Evolutionary conservation across 495 filamentous ascomycete genomes (phyloP).

Genomic region (Zalerion maritima): DNA sequence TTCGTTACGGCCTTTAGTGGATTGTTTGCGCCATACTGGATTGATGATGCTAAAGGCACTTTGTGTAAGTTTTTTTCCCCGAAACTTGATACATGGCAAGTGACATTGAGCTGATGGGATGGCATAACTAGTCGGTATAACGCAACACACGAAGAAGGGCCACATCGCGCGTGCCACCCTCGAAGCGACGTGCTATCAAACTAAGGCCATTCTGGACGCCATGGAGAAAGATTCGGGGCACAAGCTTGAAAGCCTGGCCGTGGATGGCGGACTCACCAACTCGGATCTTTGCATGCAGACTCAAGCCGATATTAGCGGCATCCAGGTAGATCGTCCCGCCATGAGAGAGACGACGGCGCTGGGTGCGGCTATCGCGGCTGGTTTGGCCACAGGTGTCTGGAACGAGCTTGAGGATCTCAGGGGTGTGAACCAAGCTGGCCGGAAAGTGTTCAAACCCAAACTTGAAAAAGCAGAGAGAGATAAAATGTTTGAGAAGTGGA

Average conservation of each 20-base stretch:
- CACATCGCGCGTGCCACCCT: constrained; percentile 91
- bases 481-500: constrained; percentile 67
- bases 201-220: constrained; percentile 83
- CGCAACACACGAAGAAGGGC: constrained; percentile 74
- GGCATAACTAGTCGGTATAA: constrained; percentile 56
- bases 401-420: constrained; percentile 62
- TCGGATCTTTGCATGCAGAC: constrained; percentile 95
- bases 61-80: constrained; percentile 44
- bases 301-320: constrained; percentile 80
- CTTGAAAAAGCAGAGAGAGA: constrained; percentile 44
- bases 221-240: constrained; percentile 87
- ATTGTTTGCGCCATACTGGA: constrained; percentile 96
- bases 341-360: constrained; percentile 94
- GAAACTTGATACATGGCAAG: background rate
- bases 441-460: constrained; percentile 57
- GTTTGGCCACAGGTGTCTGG: constrained; percentile 77
- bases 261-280: constrained; percentile 91
- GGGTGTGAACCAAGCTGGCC: constrained; percentile 60
- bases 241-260: constrained; percentile 59
- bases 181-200: constrained; percentile 91
- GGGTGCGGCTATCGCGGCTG: constrained; percentile 87
- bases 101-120: no score
- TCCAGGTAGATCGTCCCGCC: constrained; percentile 71
- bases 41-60: constrained; percentile 87
- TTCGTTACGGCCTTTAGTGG: constrained; percentile 96